Percentiles rank a stretch among this genome's conserved stretches.
phyloP scores from a whole-genome alignment of 164 flowering plant genomes.

The Sextonia rubra region DNA sequence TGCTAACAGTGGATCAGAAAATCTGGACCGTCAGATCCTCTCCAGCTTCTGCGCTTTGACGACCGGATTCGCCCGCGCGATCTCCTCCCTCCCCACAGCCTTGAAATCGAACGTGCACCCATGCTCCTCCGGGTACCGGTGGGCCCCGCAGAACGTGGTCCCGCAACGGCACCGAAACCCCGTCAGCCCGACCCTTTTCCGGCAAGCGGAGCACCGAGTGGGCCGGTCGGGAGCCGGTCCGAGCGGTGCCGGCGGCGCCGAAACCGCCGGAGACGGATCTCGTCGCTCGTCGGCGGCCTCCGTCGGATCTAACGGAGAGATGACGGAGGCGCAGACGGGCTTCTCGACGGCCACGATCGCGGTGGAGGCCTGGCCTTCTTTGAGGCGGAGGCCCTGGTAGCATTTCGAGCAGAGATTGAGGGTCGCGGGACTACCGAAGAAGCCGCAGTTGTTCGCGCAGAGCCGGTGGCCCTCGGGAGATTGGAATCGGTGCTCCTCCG shows the following conservation, averaged over 20 bases:
- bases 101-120: constrained; percentile 27
- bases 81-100: constrained; percentile 21
- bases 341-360: constrained; percentile 12
- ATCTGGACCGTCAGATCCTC: constrained; percentile 10
- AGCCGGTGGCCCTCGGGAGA: constrained; percentile 19
- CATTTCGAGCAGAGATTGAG: constrained; percentile 18
- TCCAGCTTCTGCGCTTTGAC: constrained; percentile 21
- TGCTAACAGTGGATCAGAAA: too few relatives aligned
- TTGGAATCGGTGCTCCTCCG: constrained; percentile 22
- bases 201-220: constrained; percentile 15
- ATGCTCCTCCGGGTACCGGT: constrained; percentile 27
- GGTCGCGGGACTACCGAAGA: constrained; percentile 21
- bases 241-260: background rate
- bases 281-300: constrained; percentile 6
- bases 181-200: constrained; percentile 13
- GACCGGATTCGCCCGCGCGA: constrained; percentile 24
- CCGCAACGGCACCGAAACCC: constrained; percentile 32
- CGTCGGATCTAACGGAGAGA: constrained; percentile 10
- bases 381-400: constrained; percentile 8
- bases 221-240: background rate
- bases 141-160: constrained; percentile 21
- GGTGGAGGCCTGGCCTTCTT: constrained; percentile 7
- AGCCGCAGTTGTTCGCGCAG: constrained; percentile 20
- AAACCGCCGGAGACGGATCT: background rate
- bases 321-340: constrained; percentile 10